These are phyloP conservation scores for Thelonectria blattea DNA, from an alignment of 2,329 filamentous ascomycete species.

Conservation along the genomic window DNA sequence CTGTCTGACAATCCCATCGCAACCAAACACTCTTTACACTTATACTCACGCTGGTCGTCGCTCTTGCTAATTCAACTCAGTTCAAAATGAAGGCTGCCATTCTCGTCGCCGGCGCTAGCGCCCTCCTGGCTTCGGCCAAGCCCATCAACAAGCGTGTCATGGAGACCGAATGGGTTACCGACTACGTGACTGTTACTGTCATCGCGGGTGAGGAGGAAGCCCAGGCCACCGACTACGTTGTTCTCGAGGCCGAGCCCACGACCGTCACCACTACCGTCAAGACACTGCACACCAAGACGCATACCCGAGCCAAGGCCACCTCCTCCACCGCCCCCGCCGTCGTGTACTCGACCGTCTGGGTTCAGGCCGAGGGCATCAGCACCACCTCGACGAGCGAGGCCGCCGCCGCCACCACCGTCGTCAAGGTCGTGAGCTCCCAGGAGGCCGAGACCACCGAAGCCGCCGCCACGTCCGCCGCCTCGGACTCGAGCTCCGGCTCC, in stretches of 20 bases:
- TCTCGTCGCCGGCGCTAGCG: slow-evolving; percentile 52
- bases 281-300: slow-evolving; percentile 16
- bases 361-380: not conserved
- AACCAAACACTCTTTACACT: slow-evolving; percentile 13
- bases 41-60: not conserved
- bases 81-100: slow-evolving; percentile 58
- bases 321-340: not conserved
- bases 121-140: slow-evolving; percentile 52
- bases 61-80: slow-evolving; percentile 29
- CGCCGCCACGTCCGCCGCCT: not conserved
- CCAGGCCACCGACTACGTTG: slow-evolving; percentile 33
- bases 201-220: slow-evolving; percentile 41
- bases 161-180: slow-evolving; percentile 49
- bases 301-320: slow-evolving; percentile 8
- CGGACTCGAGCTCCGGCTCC: slow-evolving; percentile 12
- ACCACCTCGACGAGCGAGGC: not conserved
- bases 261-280: slow-evolving; percentile 17
- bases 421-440: too few species aligned
- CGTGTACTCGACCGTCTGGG: slow-evolving; percentile 8
- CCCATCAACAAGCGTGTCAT: slow-evolving; percentile 50
- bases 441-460: slow-evolving; percentile 3
- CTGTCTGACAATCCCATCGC: not conserved
- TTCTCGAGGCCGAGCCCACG: slow-evolving; percentile 30
- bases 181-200: slow-evolving; percentile 53
- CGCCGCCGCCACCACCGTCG: not conserved